Conservation (phyloP, 169 alveolate genomes). For the Cryptosporidium ubiquitum region DNA sequence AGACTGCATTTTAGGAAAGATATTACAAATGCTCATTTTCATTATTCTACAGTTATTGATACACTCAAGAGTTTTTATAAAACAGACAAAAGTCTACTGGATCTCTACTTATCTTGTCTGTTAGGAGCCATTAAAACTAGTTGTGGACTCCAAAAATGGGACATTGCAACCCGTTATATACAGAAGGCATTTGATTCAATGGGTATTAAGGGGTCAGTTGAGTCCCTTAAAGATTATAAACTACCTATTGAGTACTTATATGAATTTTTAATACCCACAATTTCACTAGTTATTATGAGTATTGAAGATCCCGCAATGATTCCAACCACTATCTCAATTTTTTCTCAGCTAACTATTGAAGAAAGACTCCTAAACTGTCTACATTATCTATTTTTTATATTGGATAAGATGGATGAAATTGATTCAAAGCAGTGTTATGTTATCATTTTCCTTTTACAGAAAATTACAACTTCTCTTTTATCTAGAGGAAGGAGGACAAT, state of each 20-base stretch:
- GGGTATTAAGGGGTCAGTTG: slow-evolving; percentile 43
- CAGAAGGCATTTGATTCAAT: slow-evolving; percentile 20
- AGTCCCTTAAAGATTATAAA: slow-evolving; percentile 17
- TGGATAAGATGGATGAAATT: slow-evolving; percentile 5
- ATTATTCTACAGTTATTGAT: slow-evolving; percentile 9
- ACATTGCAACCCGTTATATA: slow-evolving; percentile 15
- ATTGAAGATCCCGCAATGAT: slow-evolving; percentile 31
- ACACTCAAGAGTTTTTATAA: not conserved
- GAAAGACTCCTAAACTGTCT: slow-evolving; percentile 60
- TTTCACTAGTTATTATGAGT: slow-evolving; percentile 52
- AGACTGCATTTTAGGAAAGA: slow-evolving; percentile 6
- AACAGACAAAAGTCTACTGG: not conserved
- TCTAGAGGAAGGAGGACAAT: slow-evolving; percentile 62
- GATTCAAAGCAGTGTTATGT: not conserved
- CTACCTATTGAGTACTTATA: slow-evolving; percentile 37
- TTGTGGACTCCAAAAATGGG: slow-evolving; percentile 53
- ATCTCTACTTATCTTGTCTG: slow-evolving; percentile 17
- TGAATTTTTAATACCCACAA: slow-evolving; percentile 4
- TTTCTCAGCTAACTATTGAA: slow-evolving; percentile 53
- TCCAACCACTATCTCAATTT: slow-evolving; percentile 33
- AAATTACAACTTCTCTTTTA: slow-evolving; percentile 2
- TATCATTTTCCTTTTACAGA: slow-evolving; percentile 20
- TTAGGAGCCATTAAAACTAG: slow-evolving; percentile 35
- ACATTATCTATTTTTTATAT: slow-evolving; percentile 32
- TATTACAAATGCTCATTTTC: not conserved